Evolutionary conservation across 495 filamentous ascomycete species (phyloP), one percentile per base, ranked within the genome.

Genomic region (Apiosordaria backusii): DNA sequence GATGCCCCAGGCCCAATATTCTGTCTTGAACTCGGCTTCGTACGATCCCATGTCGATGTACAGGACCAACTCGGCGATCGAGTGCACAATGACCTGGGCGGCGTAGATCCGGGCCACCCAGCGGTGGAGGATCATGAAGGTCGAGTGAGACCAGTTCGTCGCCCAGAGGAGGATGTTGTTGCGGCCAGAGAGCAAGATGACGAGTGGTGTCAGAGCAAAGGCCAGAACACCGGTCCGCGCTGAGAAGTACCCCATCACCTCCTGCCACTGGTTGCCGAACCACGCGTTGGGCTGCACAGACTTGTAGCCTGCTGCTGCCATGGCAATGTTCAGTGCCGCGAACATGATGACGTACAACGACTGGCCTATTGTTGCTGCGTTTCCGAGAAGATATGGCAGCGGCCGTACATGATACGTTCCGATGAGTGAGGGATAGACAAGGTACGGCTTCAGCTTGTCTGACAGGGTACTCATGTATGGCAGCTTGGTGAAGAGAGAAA

Each of bases 111-210:
- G 70, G 18, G 80, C 82, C 2, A 81, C 70, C 79, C 79, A 84
- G 5, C 79, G 80, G 64, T 84, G 82, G 0, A 82, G 70, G 4
- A 83, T 62, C 18, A 82, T 15, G 60, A 71, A 84, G 0, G 81
- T 84, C 19, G 73, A 73, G 58, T 82, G 75, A 4, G 72, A 70
- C 81, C 81, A 83, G 66, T 81, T 76, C 1, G 80, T 81, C 5
- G 82, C 57, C 74, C 74, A 80, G 6, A 82, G 71, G 2, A 84
- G 77, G 10, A 82, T 45, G 67, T 83, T 82, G 67, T 84, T 83
- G n/a, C 82, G 67, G 0, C 71, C 67, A 0, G 78, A 63, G 63
- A 76, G 81, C 22, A 84, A 69, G 4, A 81, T 45, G 35, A 63
- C 35, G 7, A 81, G 71, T 29, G 79, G 75, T 6, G 75, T 10